Evolutionary conservation across 1,139 yeast genomes (phyloP).

Genomic region (Blastobotrys buckinghamii): DNA sequence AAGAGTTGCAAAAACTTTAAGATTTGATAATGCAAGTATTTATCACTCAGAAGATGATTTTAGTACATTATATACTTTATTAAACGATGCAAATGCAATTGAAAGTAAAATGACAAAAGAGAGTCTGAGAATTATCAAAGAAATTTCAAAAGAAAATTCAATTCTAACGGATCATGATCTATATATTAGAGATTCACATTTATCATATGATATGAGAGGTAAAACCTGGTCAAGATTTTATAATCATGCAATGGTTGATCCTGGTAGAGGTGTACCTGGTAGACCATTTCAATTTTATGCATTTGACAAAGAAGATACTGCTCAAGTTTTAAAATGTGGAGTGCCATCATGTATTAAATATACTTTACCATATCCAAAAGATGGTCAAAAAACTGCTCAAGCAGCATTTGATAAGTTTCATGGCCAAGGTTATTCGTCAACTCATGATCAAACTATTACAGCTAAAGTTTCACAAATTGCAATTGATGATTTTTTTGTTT

Average conservation of each 20-base stretch:
- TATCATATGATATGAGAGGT: conserved; percentile 41
- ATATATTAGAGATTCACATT: conserved; percentile 24
- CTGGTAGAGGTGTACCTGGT: conserved; percentile 27
- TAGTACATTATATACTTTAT: conserved; percentile 64
- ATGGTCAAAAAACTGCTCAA: background rate
- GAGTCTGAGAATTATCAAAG: conserved; percentile 60
- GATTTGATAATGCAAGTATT: conserved; percentile 62
- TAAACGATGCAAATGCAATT: conserved; percentile 57
- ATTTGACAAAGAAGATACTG: conserved; percentile 26
- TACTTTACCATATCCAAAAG: conserved; percentile 25
- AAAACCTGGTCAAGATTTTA: conserved; percentile 34
- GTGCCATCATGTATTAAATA: conserved; percentile 25
- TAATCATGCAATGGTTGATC: conserved; percentile 32
- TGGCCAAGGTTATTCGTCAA: background rate
- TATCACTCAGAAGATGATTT: conserved; percentile 76
- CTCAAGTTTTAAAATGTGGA: conserved; percentile 19
- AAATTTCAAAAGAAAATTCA: conserved; percentile 35
- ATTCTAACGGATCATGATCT: conserved; percentile 27
- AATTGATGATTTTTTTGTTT: conserved; percentile 79
- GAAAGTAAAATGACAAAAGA: conserved; percentile 65
- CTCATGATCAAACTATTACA: conserved; percentile 30
- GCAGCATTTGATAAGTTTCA: background rate
- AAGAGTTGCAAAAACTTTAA: conserved; percentile 58
- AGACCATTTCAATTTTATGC: conserved; percentile 30
- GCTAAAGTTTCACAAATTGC: conserved; percentile 59